These are phyloP conservation scores for Phytophthora foliorum DNA, from an alignment of 352 stramenopile species.

Conservation along the genomic window DNA sequence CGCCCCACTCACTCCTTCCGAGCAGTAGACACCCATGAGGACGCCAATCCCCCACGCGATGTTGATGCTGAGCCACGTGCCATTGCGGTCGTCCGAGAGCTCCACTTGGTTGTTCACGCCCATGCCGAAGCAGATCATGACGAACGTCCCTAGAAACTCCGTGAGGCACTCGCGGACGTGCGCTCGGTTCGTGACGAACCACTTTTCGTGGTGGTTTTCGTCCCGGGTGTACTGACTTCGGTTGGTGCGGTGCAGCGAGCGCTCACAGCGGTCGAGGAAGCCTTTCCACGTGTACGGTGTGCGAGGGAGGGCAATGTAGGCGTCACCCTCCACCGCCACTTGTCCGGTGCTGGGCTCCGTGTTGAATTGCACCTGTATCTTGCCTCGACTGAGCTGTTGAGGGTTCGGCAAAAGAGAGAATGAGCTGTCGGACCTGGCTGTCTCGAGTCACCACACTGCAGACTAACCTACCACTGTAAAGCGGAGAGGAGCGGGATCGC, in stretches of 20 bases:
- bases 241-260: conserved; percentile 23
- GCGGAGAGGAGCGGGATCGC: no score
- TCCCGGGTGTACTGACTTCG: conserved; percentile 11
- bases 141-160: conserved; percentile 14
- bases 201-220: conserved; percentile 13
- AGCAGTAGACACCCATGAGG: conserved; percentile 24
- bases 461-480: not conserved
- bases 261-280: conserved; percentile 25
- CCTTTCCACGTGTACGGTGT: conserved; percentile 10
- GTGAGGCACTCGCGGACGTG: conserved; percentile 9
- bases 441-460: no score
- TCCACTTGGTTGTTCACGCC: conserved; percentile 22
- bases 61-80: conserved; percentile 17
- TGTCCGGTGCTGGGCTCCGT: not conserved
- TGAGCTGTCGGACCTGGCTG: not conserved
- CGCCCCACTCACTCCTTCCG: conserved; percentile 14
- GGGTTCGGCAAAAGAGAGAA: not conserved
- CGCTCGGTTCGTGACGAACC: conserved; percentile 14
- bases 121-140: conserved; percentile 23
- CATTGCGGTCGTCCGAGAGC: conserved; percentile 10
- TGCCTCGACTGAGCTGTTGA: not conserved
- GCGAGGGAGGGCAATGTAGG: conserved; percentile 12
- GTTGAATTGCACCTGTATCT: conserved; percentile 11
- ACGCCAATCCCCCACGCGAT: conserved; percentile 16
- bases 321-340: conserved; percentile 1